Evolutionary conservation across 2,329 filamentous ascomycete species (phyloP), one percentile per base, ranked within the genome.

Genomic region (Exserohilum turcica): DNA sequence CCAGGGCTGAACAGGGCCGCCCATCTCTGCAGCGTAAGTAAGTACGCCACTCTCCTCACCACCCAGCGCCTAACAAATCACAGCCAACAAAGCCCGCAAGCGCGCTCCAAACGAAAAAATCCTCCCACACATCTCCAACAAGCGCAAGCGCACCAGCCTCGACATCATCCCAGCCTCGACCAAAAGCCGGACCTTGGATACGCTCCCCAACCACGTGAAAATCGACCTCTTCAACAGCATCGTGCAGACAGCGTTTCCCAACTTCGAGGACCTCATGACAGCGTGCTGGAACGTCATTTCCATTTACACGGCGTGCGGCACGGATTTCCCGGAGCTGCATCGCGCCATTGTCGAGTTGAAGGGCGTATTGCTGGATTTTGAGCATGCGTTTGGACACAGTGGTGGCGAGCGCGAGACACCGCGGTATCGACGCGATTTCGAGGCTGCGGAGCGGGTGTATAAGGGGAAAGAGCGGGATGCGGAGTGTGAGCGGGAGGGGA

Each of bases 231-330:
- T 72, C 61, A 59, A 72, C 38, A 60, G 48, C 2, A 56, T 72
- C 7, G 40, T 63, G 24, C 63, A 61, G 32, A 57, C 61, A 0
- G 66, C 68, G 0, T 66, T 72, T 7, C 68, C 70, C 1, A 63
- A 64, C 32, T 69, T 71, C 44, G 65, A 72, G 36, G 65, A 68
- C 31, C 27, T 72, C 39, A 62, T 72, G 56, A 64, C 61, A 40
- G 68, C 70, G 12, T 57, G 64, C 0, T 72, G 68, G 68, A 73
- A 72, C 29, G 64, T 69, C 3, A 60, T 71, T 3, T 64, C 62
- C 0, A 55, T 73, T n/a, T 69, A 71, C 43, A 51, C 57, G 15
- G 54, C 62, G 15, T 52, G 62, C 2, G 68, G 67, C 0, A 67
- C 57, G 10, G 65, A 72, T 43, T 66, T 66, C 18, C 52, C 60